These are phyloP conservation scores for Cladosporium oxysporum DNA, from an alignment of 2,329 filamentous ascomycete genomes.

Conservation along the genomic window DNA sequence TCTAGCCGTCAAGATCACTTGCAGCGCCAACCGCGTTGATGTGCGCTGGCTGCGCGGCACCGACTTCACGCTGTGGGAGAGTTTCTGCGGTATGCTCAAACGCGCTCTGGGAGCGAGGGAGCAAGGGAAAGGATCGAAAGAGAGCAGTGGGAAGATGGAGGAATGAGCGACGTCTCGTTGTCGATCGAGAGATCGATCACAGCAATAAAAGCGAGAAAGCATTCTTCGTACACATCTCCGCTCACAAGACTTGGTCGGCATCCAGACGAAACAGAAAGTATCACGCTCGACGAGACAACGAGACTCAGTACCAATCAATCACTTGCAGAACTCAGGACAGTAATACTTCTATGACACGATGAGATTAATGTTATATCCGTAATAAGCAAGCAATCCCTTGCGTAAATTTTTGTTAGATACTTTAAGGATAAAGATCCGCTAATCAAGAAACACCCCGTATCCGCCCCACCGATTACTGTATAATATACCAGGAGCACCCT, in stretches of 20 bases:
- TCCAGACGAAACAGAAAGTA: background rate
- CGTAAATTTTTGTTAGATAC: background rate
- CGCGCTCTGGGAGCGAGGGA: slow-evolving; percentile 24
- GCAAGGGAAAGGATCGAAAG: background rate
- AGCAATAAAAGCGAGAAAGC: too few relatives aligned
- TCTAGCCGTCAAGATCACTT: slow-evolving; percentile 45
- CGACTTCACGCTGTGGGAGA: slow-evolving; percentile 77
- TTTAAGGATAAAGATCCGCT: background rate
- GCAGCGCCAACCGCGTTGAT: slow-evolving; percentile 41
- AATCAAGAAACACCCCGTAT: background rate
- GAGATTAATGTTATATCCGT: background rate
- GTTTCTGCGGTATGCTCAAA: slow-evolving; percentile 79
- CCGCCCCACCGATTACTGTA: background rate
- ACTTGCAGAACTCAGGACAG: background rate
- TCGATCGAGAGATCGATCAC: background rate
- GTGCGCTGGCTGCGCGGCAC: slow-evolving; percentile 75
- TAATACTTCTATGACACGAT: background rate
- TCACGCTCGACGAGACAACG: background rate
- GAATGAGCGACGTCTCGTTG: background rate
- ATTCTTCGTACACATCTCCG: too few relatives aligned
- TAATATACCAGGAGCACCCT: background rate
- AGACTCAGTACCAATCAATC: background rate
- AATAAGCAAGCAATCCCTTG: background rate
- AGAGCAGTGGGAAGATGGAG: background rate
- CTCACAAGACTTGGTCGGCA: background rate